phyloP scores from a whole-genome alignment of 345 rosid genomes.

The Acer yangbiense region DNA sequence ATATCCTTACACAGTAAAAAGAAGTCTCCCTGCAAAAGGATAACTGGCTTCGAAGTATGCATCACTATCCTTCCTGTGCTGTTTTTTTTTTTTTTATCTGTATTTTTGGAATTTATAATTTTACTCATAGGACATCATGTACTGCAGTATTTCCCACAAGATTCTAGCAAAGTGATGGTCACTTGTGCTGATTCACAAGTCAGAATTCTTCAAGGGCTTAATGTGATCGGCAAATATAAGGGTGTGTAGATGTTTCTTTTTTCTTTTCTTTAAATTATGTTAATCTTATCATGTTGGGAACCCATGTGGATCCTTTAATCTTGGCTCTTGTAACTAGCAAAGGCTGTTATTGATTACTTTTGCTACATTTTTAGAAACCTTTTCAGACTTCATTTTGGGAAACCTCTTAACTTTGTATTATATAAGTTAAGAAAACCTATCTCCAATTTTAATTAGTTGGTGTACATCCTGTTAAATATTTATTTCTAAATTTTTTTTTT shows the following conservation, averaged over 20 bases:
- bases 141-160: constrained; percentile 66
- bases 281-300: constrained; percentile 1
- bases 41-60: constrained; percentile 78
- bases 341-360: background rate
- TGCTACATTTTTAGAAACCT: background rate
- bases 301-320: background rate
- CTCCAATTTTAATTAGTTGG: background rate
- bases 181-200: constrained; percentile 87
- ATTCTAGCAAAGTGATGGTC: constrained; percentile 78
- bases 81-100: background rate
- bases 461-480: background rate
- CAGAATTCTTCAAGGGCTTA: constrained; percentile 73
- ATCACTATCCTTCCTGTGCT: constrained; percentile 7
- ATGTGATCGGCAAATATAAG: constrained; percentile 70
- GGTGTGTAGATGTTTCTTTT: constrained; percentile 40
- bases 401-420: background rate
- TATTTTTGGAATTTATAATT: background rate
- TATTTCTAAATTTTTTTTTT: background rate
- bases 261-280: background rate
- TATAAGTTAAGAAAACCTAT: background rate
- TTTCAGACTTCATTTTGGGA: background rate
- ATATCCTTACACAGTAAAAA: constrained; percentile 67
- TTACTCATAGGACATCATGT: constrained; percentile 4
- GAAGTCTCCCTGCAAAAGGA: constrained; percentile 69
- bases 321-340: background rate